Evolutionary conservation across 139 green algal genomes (phyloP).

Genomic region (Volvox africanus): DNA sequence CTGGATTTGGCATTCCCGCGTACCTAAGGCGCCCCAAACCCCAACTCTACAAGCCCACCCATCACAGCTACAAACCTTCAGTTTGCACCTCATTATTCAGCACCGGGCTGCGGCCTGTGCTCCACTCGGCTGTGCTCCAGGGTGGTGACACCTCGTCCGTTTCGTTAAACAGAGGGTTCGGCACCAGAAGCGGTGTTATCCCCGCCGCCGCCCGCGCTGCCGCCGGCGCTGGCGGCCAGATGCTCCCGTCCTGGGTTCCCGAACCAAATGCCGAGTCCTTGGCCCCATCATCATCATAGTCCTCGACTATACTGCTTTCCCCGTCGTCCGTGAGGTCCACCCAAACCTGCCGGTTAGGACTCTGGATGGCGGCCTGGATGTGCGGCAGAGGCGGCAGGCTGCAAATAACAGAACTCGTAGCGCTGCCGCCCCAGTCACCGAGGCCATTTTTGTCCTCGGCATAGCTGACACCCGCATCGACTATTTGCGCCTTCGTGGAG

Average conservation of each 20-base stretch:
- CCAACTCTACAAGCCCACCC: too few relatives aligned
- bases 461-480: too few relatives aligned
- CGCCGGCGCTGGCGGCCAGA: neutral
- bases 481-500: too few relatives aligned
- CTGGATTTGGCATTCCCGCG: too few relatives aligned
- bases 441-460: too few relatives aligned
- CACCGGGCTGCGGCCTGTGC: neutral
- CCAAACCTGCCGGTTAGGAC: neutral
- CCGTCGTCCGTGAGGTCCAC: neutral
- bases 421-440: too few relatives aligned
- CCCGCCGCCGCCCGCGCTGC: neutral
- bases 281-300: neutral
- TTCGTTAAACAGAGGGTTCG: constrained; percentile 20
- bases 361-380: neutral
- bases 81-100: too few relatives aligned
- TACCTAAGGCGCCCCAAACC: too few relatives aligned
- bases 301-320: neutral
- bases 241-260: too few relatives aligned
- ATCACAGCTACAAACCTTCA: too few relatives aligned
- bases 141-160: neutral
- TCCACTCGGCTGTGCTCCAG: neutral
- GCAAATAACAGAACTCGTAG: neutral
- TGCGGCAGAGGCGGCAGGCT: constrained; percentile 3
- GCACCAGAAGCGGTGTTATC: neutral
- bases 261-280: neutral